Evolutionary conservation across 192 early-diverging fungal species (phyloP).

Genomic region (Haplosporangium gracile): DNA sequence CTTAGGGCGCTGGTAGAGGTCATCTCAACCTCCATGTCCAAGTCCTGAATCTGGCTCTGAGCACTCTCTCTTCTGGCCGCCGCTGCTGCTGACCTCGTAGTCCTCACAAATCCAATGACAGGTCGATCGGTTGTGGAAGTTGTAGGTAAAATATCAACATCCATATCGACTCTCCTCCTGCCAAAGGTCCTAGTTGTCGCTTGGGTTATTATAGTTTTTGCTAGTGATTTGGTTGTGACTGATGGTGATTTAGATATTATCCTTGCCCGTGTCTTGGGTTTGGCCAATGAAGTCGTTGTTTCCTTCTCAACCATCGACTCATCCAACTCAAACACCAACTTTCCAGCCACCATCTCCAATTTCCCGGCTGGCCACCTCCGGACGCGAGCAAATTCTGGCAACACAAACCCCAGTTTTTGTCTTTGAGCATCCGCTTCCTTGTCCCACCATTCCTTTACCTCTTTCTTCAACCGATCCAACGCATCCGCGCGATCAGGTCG

Average conservation of each 20-base stretch:
- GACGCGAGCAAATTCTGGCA: not conserved
- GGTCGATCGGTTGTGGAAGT: not conserved
- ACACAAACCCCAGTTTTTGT: not conserved
- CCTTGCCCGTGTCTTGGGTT: not conserved
- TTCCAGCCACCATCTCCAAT: too few species aligned
- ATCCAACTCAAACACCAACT: too few species aligned
- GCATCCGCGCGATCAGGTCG: too few species aligned
- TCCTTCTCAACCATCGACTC: too few species aligned
- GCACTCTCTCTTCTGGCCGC: too few species aligned
- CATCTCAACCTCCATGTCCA: not conserved
- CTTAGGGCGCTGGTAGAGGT: not conserved
- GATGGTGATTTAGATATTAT: not conserved
- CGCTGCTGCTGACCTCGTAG: not conserved
- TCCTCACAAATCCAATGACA: too few species aligned
- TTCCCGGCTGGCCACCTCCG: too few species aligned
- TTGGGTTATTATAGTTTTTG: not conserved
- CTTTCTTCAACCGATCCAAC: not conserved
- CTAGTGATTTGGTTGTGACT: too few species aligned
- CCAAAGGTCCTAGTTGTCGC: too few species aligned
- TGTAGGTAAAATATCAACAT: too few species aligned
- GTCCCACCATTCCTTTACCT: not conserved
- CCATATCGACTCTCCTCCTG: too few species aligned
- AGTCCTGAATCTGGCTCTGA: not conserved
- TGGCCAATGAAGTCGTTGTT: too few species aligned
- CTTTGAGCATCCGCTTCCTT: not conserved